Percentiles rank a stretch among this genome's conserved stretches.
Evolutionary conservation across 163 green algal species (phyloP).

Genomic region (Scenedesmus sp.): DNA sequence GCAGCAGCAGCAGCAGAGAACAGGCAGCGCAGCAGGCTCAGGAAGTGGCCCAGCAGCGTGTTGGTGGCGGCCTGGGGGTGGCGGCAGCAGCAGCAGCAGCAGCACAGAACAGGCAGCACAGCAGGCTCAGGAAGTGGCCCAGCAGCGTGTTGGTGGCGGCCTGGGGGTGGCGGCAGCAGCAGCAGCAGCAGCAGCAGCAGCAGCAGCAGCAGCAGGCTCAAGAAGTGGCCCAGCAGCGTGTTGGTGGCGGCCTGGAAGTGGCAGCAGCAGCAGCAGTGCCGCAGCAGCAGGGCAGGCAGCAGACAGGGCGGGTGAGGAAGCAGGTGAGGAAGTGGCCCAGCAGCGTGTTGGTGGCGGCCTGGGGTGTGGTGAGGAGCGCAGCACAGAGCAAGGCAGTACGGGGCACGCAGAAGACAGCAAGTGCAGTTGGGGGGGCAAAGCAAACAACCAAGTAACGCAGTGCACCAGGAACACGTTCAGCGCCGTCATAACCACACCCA

Average conservation of each 20-base stretch:
- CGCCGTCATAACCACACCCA: too few relatives aligned
- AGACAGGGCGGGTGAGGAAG: too few relatives aligned
- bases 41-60: too few relatives aligned
- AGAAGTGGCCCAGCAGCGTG: conserved; percentile 88
- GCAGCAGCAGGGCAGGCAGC: background rate
- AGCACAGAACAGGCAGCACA: conserved; percentile 72
- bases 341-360: conserved; percentile 93
- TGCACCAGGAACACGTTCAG: conserved; percentile 77
- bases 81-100: too few relatives aligned
- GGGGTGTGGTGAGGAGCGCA: conserved; percentile 13
- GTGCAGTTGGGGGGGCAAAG: background rate
- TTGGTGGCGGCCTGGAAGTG: background rate
- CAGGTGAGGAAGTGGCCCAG: conserved; percentile 85
- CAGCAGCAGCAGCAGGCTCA: conserved; percentile 79
- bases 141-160: conserved; percentile 94
- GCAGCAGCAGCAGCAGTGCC: background rate
- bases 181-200: conserved; percentile 57
- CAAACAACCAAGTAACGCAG: too few relatives aligned
- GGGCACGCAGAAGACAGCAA: conserved; percentile 51
- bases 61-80: too few relatives aligned
- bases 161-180: conserved; percentile 49
- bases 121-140: conserved; percentile 86
- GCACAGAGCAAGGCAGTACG: too few relatives aligned
- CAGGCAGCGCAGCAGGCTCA: too few relatives aligned
- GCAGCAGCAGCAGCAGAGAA: too few relatives aligned